Evolutionary conservation across 2,329 filamentous ascomycete genomes (phyloP).

Genomic region (Corynespora cassiicola): DNA sequence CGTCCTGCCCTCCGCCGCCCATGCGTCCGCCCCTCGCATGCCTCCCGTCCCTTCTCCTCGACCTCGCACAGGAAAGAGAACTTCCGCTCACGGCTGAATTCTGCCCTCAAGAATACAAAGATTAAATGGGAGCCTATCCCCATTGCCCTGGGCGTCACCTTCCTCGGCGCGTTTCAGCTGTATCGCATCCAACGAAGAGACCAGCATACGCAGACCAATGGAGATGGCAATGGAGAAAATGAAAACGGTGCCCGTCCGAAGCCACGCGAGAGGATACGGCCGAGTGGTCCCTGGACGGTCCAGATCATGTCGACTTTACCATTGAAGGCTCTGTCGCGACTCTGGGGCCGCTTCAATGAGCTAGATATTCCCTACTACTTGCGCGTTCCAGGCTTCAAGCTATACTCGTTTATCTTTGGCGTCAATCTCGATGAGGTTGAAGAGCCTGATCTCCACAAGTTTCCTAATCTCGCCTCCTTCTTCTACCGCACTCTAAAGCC

Average conservation of each 20-base stretch:
- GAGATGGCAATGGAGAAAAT: slow-evolving; percentile 55
- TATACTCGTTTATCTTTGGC: slow-evolving; percentile 91
- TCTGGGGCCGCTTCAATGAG: slow-evolving; percentile 94
- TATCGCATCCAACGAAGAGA: slow-evolving; percentile 72
- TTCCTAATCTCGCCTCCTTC: slow-evolving; percentile 93
- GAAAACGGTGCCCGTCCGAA: slow-evolving; percentile 52
- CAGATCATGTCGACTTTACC: slow-evolving; percentile 93
- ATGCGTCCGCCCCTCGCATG: slow-evolving; percentile 22
- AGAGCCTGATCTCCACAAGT: slow-evolving; percentile 86
- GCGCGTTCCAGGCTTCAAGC: slow-evolving; percentile 86
- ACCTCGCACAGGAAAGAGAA: slow-evolving; percentile 56
- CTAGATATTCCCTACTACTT: slow-evolving; percentile 86
- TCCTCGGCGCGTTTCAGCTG: slow-evolving; percentile 82
- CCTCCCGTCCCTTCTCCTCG: slow-evolving; percentile 46
- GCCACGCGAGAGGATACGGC: slow-evolving; percentile 70
- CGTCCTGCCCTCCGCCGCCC: slow-evolving; percentile 11
- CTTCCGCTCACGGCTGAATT: slow-evolving; percentile 64
- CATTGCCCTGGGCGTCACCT: slow-evolving; percentile 81
- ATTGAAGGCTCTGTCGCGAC: slow-evolving; percentile 84
- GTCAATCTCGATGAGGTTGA: slow-evolving; percentile 86
- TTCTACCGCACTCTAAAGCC: slow-evolving; percentile 96
- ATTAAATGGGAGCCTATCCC: slow-evolving; percentile 92
- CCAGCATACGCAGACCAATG: slow-evolving; percentile 47
- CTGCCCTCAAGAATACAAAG: slow-evolving; percentile 67
- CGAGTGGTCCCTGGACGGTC: slow-evolving; percentile 89